Base-by-base conservation (phyloP, 2,329 filamentous ascomycete species). In the Claviceps sp. region DNA sequence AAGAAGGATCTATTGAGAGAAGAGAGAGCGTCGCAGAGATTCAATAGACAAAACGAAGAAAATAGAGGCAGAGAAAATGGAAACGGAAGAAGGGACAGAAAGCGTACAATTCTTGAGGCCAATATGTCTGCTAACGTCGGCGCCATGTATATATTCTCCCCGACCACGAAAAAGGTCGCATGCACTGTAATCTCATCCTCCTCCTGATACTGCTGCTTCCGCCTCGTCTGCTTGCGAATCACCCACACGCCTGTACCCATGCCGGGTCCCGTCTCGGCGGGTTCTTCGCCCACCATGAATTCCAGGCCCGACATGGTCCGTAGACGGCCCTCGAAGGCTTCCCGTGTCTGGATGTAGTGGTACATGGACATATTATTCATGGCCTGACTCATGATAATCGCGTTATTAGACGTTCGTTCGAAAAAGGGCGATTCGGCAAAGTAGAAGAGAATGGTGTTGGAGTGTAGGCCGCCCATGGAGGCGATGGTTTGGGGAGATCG, bases 181-280 rank as follows among this genome's bases (percentile, higher is more conserved):
- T 81, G 75, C 0, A 84, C 72, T 2, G 67, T 76, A 26, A 85
- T 71, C 55, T 82, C 79, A 57, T 82, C 80, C 26, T 80, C 76
- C 14, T 72, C 68, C 5, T 72, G 70, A 42, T 73, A 70, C 16
- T 73, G 69, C 14, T 73, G 69, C 67, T 82, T 82, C 55, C 76
- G 72, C 48, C 82, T 70, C 26, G 75, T 80, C 66, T 85, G 82
- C 70, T 85, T 85, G 60, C 80, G 76, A 58, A 85, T 83, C 30
- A 84, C 78, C 81, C 81, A 85, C 8, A 85, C 80, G 30, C 81
- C 81, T 0, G 81, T 84, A 46, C 81, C 81, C 42, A 78, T 81
- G n/a, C 78, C 79, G 0, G 78, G 79, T 0, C 73, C 77, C 59
- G 75, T 80, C 64, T 84, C 80, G 30, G 79, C 78, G 1, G 80